These are phyloP conservation scores for Sungouiella thailandica DNA, from an alignment of 805 yeast species.

Conservation along the genomic window DNA sequence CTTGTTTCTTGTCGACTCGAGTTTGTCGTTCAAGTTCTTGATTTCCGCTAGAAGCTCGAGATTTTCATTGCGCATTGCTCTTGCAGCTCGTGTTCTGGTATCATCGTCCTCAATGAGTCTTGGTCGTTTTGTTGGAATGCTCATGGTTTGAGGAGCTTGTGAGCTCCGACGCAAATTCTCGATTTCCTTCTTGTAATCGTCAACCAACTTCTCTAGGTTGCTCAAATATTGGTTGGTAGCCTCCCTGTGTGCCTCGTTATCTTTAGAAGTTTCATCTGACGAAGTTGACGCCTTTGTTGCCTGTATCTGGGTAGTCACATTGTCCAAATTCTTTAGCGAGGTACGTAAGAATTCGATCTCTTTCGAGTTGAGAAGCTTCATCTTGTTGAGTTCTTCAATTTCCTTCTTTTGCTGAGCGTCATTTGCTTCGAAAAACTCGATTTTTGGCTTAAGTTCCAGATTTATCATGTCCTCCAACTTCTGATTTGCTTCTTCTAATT, in stretches of 20 bases:
- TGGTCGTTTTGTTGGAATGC: slow-evolving; percentile 24
- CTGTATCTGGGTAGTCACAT: slow-evolving; percentile 16
- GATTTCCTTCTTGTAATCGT: slow-evolving; percentile 51
- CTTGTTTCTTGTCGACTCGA: slow-evolving; percentile 33
- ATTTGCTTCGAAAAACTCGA: slow-evolving; percentile 10
- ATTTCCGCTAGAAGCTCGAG: slow-evolving; percentile 31
- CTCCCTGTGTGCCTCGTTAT: slow-evolving; percentile 4
- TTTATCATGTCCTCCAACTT: slow-evolving; percentile 4
- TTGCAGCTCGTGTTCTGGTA: slow-evolving; percentile 11
- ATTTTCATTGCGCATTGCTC: slow-evolving; percentile 38
- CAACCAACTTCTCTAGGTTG: slow-evolving; percentile 45
- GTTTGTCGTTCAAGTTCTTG: slow-evolving; percentile 31
- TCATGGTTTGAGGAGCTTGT: slow-evolving; percentile 4
- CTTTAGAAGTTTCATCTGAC: slow-evolving; percentile 14
- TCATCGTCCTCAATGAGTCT: slow-evolving; percentile 17
- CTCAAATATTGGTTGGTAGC: slow-evolving; percentile 33
- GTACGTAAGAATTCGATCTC: slow-evolving; percentile 56
- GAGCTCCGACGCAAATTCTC: slow-evolving; percentile 34
- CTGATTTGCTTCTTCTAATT: slow-evolving; percentile 6
- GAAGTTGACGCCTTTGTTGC: slow-evolving; percentile 1
- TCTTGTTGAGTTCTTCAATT: slow-evolving; percentile 43
- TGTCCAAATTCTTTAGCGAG: slow-evolving; percentile 49
- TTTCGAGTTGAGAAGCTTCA: slow-evolving; percentile 46
- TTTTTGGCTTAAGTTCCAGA: slow-evolving; percentile 10
- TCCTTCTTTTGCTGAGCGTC: slow-evolving; percentile 11